Percentiles rank a stretch among this genome's conserved stretches.
Conservation (phyloP, 495 filamentous ascomycete genomes). For the Platismatia glauca region DNA sequence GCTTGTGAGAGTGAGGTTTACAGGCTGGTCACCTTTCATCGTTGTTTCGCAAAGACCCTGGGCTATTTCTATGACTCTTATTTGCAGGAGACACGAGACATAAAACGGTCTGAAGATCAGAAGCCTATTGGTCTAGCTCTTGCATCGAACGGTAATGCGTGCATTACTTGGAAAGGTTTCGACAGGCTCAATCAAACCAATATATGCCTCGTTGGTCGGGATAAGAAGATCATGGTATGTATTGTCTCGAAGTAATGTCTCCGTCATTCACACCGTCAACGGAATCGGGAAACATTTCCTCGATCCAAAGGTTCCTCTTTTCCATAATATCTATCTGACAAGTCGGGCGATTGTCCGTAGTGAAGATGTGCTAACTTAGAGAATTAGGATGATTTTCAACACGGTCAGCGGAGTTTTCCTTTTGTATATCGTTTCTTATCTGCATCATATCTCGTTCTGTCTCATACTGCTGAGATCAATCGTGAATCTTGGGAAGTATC, state of each 20-base stretch:
- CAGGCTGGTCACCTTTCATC: constrained; percentile 23
- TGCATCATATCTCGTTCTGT: background rate
- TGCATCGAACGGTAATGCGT: constrained; percentile 21
- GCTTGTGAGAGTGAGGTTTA: constrained; percentile 1
- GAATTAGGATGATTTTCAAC: background rate
- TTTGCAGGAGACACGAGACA: constrained; percentile 21
- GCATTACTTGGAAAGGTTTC: constrained; percentile 19
- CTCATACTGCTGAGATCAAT: background rate
- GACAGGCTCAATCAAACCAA: background rate
- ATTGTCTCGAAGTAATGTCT: background rate
- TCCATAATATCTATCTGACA: background rate
- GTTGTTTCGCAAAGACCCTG: constrained; percentile 12
- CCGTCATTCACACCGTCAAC: background rate
- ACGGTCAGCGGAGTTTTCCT: background rate
- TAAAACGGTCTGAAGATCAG: background rate
- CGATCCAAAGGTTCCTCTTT: background rate
- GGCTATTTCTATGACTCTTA: constrained; percentile 19
- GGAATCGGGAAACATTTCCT: background rate
- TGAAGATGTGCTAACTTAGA: background rate
- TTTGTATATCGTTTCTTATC: background rate
- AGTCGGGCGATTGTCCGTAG: background rate
- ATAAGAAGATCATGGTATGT: constrained; percentile 18
- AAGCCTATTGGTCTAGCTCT: constrained; percentile 20
- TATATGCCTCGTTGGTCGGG: constrained; percentile 14
- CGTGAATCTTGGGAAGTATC: background rate